A percentile compares a stretch with the other conserved stretches of the same genome.
phyloP scores from a whole-genome alignment of 345 rosid species.

The Euphorbia pulcherrima region DNA sequence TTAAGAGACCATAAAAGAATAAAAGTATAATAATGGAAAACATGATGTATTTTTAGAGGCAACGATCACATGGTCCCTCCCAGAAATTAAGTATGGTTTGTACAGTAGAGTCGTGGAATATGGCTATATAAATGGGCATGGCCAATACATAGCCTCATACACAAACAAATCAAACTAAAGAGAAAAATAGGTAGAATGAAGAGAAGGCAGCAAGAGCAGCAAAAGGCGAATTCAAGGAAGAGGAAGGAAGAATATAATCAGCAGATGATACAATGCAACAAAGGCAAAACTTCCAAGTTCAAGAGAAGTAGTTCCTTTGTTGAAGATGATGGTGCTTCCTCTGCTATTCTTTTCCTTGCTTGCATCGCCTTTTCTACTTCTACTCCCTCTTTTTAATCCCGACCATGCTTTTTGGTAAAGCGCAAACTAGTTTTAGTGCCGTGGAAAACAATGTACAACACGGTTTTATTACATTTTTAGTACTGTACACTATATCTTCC shows the following conservation, averaged over 20 bases:
- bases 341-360: conserved; percentile 85
- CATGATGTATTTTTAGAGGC: too few species aligned
- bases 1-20: too few species aligned
- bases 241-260: conserved; percentile 14
- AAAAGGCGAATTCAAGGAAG: conserved; percentile 22
- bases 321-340: conserved; percentile 79
- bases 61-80: too few species aligned
- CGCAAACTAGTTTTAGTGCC: too few species aligned
- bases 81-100: not conserved
- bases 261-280: conserved; percentile 55
- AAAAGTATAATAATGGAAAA: too few species aligned
- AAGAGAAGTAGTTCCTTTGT: conserved; percentile 71
- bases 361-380: conserved; percentile 75
- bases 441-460: too few species aligned
- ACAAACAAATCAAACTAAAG: too few species aligned
- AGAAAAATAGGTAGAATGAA: conserved; percentile 24
- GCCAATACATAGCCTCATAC: conserved; percentile 23
- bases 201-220: conserved; percentile 37
- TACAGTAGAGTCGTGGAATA: not conserved
- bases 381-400: too few species aligned
- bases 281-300: conserved; percentile 62
- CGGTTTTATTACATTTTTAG: too few species aligned
- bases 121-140: conserved; percentile 34
- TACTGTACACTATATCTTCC: too few species aligned
- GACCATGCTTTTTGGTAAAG: too few species aligned